Evolutionary conservation across 495 filamentous ascomycete genomes (phyloP), one percentile per base, ranked within the genome.

Genomic region (Glonium stellatum): DNA sequence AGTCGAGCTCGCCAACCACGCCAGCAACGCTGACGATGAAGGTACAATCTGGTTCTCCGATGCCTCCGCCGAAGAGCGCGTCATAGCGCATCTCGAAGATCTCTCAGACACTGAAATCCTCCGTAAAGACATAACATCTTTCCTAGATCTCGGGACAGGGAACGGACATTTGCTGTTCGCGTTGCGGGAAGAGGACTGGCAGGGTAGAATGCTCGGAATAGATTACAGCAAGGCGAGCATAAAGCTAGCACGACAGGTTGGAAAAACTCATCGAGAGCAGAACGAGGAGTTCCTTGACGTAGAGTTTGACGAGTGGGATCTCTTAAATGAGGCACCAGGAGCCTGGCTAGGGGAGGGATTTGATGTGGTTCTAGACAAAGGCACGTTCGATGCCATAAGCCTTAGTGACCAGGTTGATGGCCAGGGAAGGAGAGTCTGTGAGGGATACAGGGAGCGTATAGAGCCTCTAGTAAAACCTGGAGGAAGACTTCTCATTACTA

Each of bases 331-430:
- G 13, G 31, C 63, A 0, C 64, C 73, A 53, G 69, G 66, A 12
- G 50, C 54, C 15, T 72, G 72, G 61, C 62, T 76, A 22, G 49
- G 19, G n/a, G 64, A 59, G 59, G 70, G 65, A 10, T 97, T 90
- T 70, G 90, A 97, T 74, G 80, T 97, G 0, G 86, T 96, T 0
- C 79, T 97, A 5, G 93, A 98, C 73, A 98, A 98, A 71, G 93
- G 93, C 23, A 98, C 93, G 0, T 98, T 96, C 74, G 93, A 98
- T 78, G 93, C 93, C 1, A 83, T 98, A 5, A 87, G 83, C 42
- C 73, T 98, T 19, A 82, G 79, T 47, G 80, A 78, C 35, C 88
- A 88, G 70, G 73, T 70, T 25, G 77, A 85, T 59, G 66, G 41
- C 9, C 58, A 69, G 21, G 84, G 80, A 2, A 73, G 76, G 10